Evolutionary conservation across 2,329 filamentous ascomycete genomes (phyloP).

Genomic region (Exserohilum turcica): DNA sequence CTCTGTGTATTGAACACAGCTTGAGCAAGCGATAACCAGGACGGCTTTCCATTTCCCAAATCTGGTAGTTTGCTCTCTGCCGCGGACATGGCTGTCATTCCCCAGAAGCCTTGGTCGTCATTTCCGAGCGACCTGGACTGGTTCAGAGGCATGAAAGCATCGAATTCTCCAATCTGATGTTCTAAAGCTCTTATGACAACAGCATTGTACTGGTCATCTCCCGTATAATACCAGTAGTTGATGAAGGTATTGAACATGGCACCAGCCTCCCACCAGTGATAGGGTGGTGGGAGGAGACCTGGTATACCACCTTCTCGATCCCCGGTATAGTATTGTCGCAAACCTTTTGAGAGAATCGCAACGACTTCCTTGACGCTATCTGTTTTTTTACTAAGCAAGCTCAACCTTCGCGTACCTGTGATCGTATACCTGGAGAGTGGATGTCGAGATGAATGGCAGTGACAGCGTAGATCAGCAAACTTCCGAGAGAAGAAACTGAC

Average conservation of each 20-base stretch:
- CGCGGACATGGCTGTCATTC: constrained; percentile 62
- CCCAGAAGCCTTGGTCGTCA: constrained; percentile 65
- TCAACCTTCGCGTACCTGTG: too few relatives aligned
- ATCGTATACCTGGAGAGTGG: too few relatives aligned
- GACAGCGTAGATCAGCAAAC: too few relatives aligned
- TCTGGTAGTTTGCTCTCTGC: constrained; percentile 58
- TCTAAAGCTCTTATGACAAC: constrained; percentile 63
- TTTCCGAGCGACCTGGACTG: constrained; percentile 63
- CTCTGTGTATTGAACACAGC: constrained; percentile 78
- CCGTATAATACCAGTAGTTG: constrained; percentile 52
- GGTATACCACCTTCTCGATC: too few relatives aligned
- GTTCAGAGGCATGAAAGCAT: constrained; percentile 79
- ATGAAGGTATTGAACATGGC: constrained; percentile 49
- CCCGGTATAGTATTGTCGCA: too few relatives aligned
- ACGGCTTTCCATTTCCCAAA: constrained; percentile 56
- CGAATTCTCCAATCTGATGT: constrained; percentile 72
- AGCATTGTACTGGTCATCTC: constrained; percentile 46
- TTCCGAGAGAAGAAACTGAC: too few relatives aligned
- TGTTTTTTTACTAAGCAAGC: too few relatives aligned
- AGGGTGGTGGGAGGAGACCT: too few relatives aligned
- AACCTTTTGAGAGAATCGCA: too few relatives aligned
- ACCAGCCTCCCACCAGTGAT: constrained; percentile 49
- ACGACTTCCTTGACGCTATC: too few relatives aligned
- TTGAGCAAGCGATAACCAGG: constrained; percentile 69
- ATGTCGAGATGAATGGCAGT: too few relatives aligned